Evolutionary conservation across 1,284 basidiomycete genomes (phyloP), one percentile per base, ranked within the genome.

Genomic region (Sporisorium scitamineum): DNA sequence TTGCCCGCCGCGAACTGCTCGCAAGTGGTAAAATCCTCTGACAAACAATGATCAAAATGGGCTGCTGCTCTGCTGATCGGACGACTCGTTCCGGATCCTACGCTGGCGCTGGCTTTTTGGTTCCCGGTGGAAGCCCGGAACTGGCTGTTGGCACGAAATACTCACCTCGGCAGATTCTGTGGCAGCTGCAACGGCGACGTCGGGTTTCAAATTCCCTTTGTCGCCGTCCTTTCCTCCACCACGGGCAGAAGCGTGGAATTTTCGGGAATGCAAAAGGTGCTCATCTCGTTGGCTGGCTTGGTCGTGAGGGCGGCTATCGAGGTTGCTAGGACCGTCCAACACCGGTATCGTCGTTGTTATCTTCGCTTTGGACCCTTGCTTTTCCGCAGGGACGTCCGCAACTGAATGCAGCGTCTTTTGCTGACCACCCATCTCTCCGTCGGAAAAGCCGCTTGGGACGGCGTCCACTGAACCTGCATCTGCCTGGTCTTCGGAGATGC

Each of bases 11-110:
- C 48, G 37, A 18, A 39, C 3, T 34, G 3, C 9, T 34, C 8
- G 34, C 34, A 39, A 18, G 14, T 5, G 37, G 37, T 3, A 39
- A n/a, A 11, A 8, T 14, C 9, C 9, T 48, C 54, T 31, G 53
- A 29, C 52, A 51, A 29, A 31, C 24, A 39, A 22, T 50, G 29
- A 20, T n/a, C 32, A 7, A 27, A 34, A 26, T 26, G 20, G 26
- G 53, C 41, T 39, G 54, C 65, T 54, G 58, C 59, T 39, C 37
- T 57, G 68, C 68, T 62, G 68, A 70, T 70, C 68, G 69, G 54
- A 61, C 61, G 54, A 65, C 26, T 31, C 37, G 14, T 29, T 47
- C 54, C 45, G 54, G 6, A 2, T 24, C 48, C 48, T 44, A 11
- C 45, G 26, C 2, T 20, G 34, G 50, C n/a, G 10, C 3, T 16